These are phyloP conservation scores for Pseudomonodictys pantanalensis DNA, from an alignment of 495 filamentous ascomycete genomes.

Conservation along the genomic window DNA sequence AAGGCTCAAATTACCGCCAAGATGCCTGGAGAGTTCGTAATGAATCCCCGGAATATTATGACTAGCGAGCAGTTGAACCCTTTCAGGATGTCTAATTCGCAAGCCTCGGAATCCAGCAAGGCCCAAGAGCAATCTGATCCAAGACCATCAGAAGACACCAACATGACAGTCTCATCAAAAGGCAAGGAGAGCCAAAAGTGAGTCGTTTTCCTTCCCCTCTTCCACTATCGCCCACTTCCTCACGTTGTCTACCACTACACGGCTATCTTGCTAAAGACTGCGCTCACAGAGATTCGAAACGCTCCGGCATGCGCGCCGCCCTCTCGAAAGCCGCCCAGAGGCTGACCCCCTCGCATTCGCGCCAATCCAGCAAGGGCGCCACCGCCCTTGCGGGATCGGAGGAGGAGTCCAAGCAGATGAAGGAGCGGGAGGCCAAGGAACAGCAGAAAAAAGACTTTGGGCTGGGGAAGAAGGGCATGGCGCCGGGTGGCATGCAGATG, in stretches of 20 bases:
- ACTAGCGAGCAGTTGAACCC: background rate
- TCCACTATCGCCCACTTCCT: background rate
- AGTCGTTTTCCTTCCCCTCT: background rate
- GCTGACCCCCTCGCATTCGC: background rate
- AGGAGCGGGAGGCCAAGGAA: background rate
- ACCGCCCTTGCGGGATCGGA: background rate
- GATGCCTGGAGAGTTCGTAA: constrained; percentile 9
- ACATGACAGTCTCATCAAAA: no score
- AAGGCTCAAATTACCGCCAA: background rate
- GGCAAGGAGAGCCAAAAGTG: no score
- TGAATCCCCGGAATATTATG: background rate
- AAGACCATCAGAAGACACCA: background rate
- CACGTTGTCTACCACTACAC: no score
- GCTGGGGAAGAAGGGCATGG: background rate
- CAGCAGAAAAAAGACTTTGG: background rate
- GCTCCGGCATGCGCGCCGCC: background rate
- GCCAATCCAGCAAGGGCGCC: background rate
- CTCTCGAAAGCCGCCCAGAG: constrained; percentile 1
- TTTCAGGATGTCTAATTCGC: background rate
- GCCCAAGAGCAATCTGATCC: background rate
- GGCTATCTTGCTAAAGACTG: no score
- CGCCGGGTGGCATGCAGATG: constrained; percentile 5
- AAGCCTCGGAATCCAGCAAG: no score
- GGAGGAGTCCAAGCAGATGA: constrained; percentile 5
- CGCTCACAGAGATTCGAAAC: background rate